Evolutionary conservation across 202 grass and related monocot genomes (phyloP).

Genomic region (Carex arenaria): DNA sequence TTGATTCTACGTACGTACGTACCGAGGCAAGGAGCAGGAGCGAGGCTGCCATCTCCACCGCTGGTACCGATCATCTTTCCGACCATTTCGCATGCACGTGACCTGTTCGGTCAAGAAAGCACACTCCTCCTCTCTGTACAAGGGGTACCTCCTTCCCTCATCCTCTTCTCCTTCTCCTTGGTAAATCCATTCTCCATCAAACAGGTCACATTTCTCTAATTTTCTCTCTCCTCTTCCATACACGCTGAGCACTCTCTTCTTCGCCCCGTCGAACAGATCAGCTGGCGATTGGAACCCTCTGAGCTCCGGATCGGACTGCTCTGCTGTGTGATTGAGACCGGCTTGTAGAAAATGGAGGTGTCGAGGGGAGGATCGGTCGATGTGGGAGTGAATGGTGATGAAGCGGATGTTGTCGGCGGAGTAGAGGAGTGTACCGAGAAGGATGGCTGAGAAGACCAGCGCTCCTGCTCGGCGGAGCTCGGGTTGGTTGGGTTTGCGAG

Average conservation of each 20-base stretch:
- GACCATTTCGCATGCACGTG: constrained; percentile 83
- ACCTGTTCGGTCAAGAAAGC: constrained; percentile 88
- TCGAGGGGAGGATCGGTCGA: background rate
- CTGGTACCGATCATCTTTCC: constrained; percentile 73
- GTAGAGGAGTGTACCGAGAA: constrained; percentile 61
- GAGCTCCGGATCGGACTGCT: background rate
- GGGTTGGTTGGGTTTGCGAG: constrained; percentile 27
- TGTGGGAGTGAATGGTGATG: constrained; percentile 41
- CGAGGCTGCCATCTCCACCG: constrained; percentile 87
- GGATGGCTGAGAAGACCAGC: constrained; percentile 46
- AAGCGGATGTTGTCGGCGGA: constrained; percentile 58
- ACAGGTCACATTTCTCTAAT: constrained; percentile 47
- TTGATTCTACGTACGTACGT: background rate
- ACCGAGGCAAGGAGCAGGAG: constrained; percentile 72
- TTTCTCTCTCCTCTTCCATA: background rate
- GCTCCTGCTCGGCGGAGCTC: constrained; percentile 46
- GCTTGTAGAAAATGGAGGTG: background rate
- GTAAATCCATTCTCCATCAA: constrained; percentile 56
- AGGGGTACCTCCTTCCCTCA: constrained; percentile 29
- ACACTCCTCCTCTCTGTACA: constrained; percentile 68
- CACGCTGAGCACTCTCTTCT: constrained; percentile 5
- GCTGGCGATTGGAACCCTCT: background rate
- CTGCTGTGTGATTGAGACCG: background rate
- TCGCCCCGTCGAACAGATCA: constrained; percentile 17
- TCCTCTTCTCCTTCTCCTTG: constrained; percentile 18